These are phyloP conservation scores for Chlorencoelia australis DNA, from an alignment of 2,329 filamentous ascomycete species.

Conservation along the genomic window DNA sequence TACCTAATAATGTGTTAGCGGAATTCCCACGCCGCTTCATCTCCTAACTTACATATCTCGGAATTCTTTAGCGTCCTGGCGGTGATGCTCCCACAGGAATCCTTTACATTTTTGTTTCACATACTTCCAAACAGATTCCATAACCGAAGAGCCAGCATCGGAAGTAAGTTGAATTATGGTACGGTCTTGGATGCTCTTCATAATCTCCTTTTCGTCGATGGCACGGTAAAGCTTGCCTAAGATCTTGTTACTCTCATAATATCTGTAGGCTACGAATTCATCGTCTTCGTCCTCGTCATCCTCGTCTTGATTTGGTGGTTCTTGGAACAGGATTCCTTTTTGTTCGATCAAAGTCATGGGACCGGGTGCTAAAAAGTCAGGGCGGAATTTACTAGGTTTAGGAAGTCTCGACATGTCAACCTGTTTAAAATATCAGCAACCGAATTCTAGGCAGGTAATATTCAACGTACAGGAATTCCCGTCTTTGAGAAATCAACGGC, in stretches of 20 bases:
- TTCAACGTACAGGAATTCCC: constrained; percentile 43
- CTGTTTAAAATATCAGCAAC: too few species aligned
- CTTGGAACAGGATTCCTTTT: constrained; percentile 9
- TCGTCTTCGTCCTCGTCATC: constrained; percentile 37
- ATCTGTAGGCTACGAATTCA: constrained; percentile 39
- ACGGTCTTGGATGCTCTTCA: constrained; percentile 24
- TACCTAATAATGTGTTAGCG: constrained; percentile 33
- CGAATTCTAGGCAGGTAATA: too few species aligned
- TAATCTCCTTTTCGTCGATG: constrained; percentile 63
- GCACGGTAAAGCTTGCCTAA: constrained; percentile 61
- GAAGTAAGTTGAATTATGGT: too few species aligned
- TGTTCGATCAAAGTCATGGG: constrained; percentile 34
- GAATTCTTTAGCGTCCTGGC: constrained; percentile 30
- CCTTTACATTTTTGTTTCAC: constrained; percentile 26
- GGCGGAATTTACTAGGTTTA: too few species aligned
- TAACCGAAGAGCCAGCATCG: constrained; percentile 12
- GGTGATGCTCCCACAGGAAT: constrained; percentile 31
- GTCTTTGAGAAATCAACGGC: constrained; percentile 72
- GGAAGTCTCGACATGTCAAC: too few species aligned
- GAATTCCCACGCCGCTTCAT: too few species aligned
- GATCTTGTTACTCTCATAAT: constrained; percentile 58
- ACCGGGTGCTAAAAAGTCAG: constrained; percentile 44
- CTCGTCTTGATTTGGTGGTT: constrained; percentile 5
- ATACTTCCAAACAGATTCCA: constrained; percentile 30
- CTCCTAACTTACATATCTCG: constrained; percentile 38